Conservation (phyloP, 805 yeast genomes). For the Teunomyces stri region DNA sequence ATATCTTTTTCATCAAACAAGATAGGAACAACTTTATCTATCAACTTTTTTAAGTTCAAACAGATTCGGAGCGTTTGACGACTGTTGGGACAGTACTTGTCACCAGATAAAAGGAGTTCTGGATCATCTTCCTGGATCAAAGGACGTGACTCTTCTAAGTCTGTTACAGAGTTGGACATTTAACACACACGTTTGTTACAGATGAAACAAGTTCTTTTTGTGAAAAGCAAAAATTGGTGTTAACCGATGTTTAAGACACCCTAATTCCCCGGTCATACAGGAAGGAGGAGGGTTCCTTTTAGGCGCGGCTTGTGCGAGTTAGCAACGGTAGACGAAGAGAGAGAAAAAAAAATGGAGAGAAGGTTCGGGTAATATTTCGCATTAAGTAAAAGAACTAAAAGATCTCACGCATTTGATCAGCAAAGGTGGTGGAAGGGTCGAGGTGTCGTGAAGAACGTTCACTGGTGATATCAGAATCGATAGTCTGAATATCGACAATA, state of each 20-base stretch:
- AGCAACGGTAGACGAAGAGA: background rate
- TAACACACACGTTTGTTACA: background rate
- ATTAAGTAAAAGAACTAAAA: background rate
- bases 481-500: background rate
- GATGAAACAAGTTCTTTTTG: background rate
- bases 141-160: background rate
- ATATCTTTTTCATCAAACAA: constrained; percentile 52
- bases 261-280: background rate
- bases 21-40: constrained; percentile 70
- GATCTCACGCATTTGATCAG: background rate
- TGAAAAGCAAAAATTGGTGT: background rate
- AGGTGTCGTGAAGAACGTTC: background rate
- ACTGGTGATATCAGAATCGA: background rate
- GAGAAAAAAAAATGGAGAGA: background rate
- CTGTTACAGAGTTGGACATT: constrained; percentile 3
- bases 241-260: background rate
- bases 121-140: constrained; percentile 7
- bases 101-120: constrained; percentile 8
- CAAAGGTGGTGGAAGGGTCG: background rate
- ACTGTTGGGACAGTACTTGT: constrained; percentile 50
- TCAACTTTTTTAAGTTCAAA: constrained; percentile 65
- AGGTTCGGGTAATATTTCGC: background rate
- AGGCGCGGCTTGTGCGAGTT: background rate
- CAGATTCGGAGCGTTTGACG: constrained; percentile 70
- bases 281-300: background rate